A percentile compares a stretch with the other conserved stretches of the same genome.
phyloP scores from a whole-genome alignment of 306 rosid species.

The Abrus precatorius region DNA sequence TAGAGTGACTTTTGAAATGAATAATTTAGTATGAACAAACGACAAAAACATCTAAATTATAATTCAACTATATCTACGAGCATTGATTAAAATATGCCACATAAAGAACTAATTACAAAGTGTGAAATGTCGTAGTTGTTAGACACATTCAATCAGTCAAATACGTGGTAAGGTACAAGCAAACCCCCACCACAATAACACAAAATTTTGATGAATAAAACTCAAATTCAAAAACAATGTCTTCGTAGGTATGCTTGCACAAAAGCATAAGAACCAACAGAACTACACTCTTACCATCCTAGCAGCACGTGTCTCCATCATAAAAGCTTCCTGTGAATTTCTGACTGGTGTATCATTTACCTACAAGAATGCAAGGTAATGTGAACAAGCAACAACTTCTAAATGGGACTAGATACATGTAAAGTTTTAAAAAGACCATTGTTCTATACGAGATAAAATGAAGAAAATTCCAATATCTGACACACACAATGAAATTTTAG shows the following conservation, averaged over 20 bases:
- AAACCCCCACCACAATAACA: conserved; percentile 10
- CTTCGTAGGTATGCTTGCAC: conserved; percentile 12
- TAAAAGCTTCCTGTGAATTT: conserved; percentile 90
- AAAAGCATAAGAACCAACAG: conserved; percentile 18
- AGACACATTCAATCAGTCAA: conserved; percentile 5
- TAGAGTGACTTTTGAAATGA: background rate
- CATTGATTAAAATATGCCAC: conserved; percentile 6
- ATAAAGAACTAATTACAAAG: background rate
- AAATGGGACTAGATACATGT: no score
- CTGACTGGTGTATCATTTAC: conserved; percentile 89
- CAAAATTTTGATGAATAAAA: conserved; percentile 3
- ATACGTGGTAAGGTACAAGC: conserved; percentile 5
- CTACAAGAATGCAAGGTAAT: conserved; percentile 51
- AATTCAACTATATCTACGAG: background rate
- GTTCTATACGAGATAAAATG: no score
- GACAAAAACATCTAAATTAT: background rate
- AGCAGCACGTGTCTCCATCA: conserved; percentile 95
- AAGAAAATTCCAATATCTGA: no score
- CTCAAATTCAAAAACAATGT: conserved; percentile 2
- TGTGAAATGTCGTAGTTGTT: background rate
- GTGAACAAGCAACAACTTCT: conserved; percentile 19
- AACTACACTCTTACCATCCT: conserved; percentile 67
- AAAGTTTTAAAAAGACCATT: no score
- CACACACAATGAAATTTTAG: no score
- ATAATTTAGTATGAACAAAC: background rate